Base-by-base conservation (phyloP, 352 stramenopile genomes). In the Pythium periplocum region DNA sequence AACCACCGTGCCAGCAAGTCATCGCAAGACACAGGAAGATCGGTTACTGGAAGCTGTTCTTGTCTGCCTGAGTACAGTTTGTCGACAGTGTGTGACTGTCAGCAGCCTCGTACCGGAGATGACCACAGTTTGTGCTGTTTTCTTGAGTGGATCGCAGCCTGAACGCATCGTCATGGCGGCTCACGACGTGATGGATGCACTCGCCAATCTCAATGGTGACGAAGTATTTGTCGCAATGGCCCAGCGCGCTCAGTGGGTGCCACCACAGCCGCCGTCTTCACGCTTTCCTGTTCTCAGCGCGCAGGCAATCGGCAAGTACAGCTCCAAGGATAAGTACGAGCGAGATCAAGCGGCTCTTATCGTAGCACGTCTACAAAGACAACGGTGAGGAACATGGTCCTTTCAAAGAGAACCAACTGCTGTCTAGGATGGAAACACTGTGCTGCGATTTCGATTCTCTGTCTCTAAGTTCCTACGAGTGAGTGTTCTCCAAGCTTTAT, bases 191-290 rank as follows among this genome's bases (percentile, higher is more conserved):
- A 78, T 91, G 36, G 40, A 51, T 30, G 62, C 66, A 12, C 56
- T 93, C 3, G 71, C 61, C 4, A 48, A 61, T 9, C 55, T 90
- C 9, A 93, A 93, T 40, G 67, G 76, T 46, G 80, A 93, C 46
- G 74, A 90, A 56, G 79, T 90, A 5, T 90, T 93, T 48, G 80
- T 70, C 39, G 61, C 65, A 1, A 36, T 90, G 44, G 80, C 74
- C 9, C 49, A 68, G 41, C 56, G 86, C 9, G 67, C 69, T 0
- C 47, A 73, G 38, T 93, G 83, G 83, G 48, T 66, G 4, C 79
- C 79, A 2, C 72, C 65, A n/a, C 10, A 54, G 3, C 71, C 79
- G 8, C 76, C 78, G 2, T 75, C 65, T 17, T 11, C 63, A 4
- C 64, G 65, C 17, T 87, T 91, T 35, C 50, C 59, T 48, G 1